These are phyloP conservation scores for Agroathelia rolfsii DNA, from an alignment of 1,284 basidiomycete species.

Conservation along the genomic window DNA sequence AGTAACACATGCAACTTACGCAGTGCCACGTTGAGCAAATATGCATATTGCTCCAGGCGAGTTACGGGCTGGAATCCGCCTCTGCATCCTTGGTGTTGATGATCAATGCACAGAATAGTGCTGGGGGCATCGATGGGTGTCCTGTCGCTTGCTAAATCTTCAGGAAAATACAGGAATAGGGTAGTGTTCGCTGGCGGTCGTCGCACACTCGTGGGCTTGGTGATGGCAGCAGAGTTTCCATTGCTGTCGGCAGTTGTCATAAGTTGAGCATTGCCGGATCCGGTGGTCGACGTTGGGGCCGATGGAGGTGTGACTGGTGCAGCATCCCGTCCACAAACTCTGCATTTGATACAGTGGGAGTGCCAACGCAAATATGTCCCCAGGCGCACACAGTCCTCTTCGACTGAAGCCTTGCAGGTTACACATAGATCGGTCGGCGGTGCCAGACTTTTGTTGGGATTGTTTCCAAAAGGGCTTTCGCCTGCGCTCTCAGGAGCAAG, in stretches of 20 bases:
- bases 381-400: constrained; percentile 92
- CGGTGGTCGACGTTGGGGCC: no score
- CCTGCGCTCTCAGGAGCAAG: constrained; percentile 83
- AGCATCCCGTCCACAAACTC: constrained; percentile 74
- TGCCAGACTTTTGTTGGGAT: no score
- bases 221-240: no score
- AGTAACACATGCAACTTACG: constrained; percentile 85
- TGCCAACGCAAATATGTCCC: constrained; percentile 97
- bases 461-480: constrained; percentile 71
- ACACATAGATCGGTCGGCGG: constrained; percentile 89
- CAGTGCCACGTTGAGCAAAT: constrained; percentile 91
- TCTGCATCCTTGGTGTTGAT: constrained; percentile 55
- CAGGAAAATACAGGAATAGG: constrained; percentile 69
- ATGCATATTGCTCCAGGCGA: constrained; percentile 95
- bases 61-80: constrained; percentile 87
- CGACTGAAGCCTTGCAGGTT: constrained; percentile 82
- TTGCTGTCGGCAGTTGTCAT: constrained; percentile 31
- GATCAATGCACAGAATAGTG: constrained; percentile 70
- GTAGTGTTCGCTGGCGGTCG: constrained; percentile 72
- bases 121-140: no score
- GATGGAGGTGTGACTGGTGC: no score
- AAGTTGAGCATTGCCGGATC: no score
- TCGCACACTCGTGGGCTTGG: constrained; percentile 54
- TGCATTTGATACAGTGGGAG: constrained; percentile 82
- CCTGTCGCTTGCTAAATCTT: no score